Evolutionary conservation across 2,329 filamentous ascomycete genomes (phyloP).

Genomic region (Aspergillus sp.): DNA sequence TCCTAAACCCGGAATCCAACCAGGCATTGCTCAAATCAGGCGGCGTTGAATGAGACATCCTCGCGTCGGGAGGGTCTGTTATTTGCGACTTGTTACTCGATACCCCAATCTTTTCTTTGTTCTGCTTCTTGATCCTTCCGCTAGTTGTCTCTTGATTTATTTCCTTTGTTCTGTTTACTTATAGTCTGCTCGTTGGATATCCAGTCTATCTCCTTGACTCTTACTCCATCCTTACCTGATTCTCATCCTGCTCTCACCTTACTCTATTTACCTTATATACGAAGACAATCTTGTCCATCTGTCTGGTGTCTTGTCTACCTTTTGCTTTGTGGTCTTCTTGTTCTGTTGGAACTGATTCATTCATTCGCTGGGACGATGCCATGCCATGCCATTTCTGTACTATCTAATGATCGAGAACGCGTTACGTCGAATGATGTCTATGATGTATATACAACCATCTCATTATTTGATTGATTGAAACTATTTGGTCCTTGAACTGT

Average conservation of each 20-base stretch:
- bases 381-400: neutral
- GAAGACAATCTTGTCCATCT: neutral
- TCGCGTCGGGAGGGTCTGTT: neutral
- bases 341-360: neutral
- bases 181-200: neutral
- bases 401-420: constrained; percentile 2
- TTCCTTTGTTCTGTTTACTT: neutral
- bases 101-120: neutral
- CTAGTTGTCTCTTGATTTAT: neutral
- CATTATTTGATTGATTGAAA: neutral
- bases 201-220: neutral
- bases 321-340: neutral
- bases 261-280: neutral
- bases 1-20: neutral
- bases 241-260: too few species aligned
- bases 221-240: neutral
- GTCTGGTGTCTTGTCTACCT: neutral
- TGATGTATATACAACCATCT: constrained; percentile 7
- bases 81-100: neutral
- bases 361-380: neutral
- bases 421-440: constrained; percentile 6
- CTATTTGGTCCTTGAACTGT: too few species aligned
- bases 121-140: neutral
- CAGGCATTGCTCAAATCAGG: neutral
- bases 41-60: neutral